These are phyloP conservation scores for Verticillium klebahnii DNA, from an alignment of 2,329 filamentous ascomycete species.

Conservation along the genomic window DNA sequence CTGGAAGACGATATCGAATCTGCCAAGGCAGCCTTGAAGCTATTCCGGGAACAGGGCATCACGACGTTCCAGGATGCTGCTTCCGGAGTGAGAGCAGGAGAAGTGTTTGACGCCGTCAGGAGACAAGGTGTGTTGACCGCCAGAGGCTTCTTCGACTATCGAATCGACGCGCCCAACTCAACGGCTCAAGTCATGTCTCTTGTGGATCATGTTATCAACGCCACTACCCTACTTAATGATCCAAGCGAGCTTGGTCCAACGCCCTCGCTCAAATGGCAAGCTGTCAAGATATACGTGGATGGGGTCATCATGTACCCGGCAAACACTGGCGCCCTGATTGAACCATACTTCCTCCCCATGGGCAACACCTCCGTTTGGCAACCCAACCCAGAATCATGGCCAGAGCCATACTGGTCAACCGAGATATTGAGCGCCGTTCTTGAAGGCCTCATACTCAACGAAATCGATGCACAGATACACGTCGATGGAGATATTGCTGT, in stretches of 20 bases:
- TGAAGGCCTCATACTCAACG: conserved; percentile 12
- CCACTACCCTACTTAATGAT: conserved; percentile 10
- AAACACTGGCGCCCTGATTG: conserved; percentile 20
- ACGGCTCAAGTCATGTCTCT: conserved; percentile 7
- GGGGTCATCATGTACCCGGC: conserved; percentile 21
- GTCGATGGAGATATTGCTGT: conserved; percentile 20
- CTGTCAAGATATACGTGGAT: conserved; percentile 21
- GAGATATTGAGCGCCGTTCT: conserved; percentile 17
- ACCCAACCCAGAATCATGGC: background rate
- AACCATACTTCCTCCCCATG: conserved; percentile 18
- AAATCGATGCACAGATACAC: conserved; percentile 14
- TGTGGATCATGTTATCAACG: conserved; percentile 10
- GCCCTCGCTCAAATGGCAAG: conserved; percentile 20
- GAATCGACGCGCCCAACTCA: conserved; percentile 17
- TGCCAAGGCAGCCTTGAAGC: conserved; percentile 18
- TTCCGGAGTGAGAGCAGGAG: conserved; percentile 7
- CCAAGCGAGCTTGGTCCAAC: conserved; percentile 9
- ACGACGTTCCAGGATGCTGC: conserved; percentile 22
- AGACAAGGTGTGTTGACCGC: conserved; percentile 14
- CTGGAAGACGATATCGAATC: conserved; percentile 15
- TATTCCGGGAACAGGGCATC: conserved; percentile 19
- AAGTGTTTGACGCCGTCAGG: conserved; percentile 16
- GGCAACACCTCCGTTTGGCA: conserved; percentile 7
- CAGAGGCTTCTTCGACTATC: conserved; percentile 21
- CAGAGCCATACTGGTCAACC: conserved; percentile 31